Percentiles rank a stretch among this genome's conserved stretches.
Evolutionary conservation across 106 monocot genomes (phyloP).

Genomic region (Chionographis japonica): DNA sequence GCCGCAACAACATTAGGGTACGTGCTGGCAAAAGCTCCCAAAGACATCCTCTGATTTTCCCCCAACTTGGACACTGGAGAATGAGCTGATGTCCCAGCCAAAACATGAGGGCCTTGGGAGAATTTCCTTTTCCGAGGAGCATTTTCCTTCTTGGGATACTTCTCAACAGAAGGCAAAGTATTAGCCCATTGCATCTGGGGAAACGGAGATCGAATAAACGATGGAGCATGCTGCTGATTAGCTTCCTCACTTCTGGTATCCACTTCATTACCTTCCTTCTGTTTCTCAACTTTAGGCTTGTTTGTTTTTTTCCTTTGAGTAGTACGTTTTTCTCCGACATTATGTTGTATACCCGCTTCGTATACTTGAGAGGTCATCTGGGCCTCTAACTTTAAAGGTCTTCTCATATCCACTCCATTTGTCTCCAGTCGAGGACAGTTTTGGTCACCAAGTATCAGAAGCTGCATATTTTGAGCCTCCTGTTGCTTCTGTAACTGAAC

Average conservation of each 20-base stretch:
- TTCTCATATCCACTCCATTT: background rate
- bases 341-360: background rate
- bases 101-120: background rate
- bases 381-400: background rate
- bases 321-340: slow-evolving; percentile 2
- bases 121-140: slow-evolving; percentile 23
- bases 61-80: background rate
- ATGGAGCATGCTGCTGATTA: background rate
- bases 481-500: background rate
- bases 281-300: background rate
- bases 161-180: background rate
- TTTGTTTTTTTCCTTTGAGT: slow-evolving; percentile 1
- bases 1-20: background rate
- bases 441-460: background rate
- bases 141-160: slow-evolving; percentile 6
- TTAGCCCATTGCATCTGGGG: slow-evolving; percentile 2
- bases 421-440: background rate
- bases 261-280: background rate
- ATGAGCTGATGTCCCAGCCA: background rate
- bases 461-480: background rate
- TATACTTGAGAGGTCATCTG: background rate
- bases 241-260: slow-evolving; percentile 4
- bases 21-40: slow-evolving; percentile 4
- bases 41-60: slow-evolving; percentile 2
- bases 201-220: background rate